Conservation (phyloP, 139 green algal genomes). For the Micromonas commoda region DNA sequence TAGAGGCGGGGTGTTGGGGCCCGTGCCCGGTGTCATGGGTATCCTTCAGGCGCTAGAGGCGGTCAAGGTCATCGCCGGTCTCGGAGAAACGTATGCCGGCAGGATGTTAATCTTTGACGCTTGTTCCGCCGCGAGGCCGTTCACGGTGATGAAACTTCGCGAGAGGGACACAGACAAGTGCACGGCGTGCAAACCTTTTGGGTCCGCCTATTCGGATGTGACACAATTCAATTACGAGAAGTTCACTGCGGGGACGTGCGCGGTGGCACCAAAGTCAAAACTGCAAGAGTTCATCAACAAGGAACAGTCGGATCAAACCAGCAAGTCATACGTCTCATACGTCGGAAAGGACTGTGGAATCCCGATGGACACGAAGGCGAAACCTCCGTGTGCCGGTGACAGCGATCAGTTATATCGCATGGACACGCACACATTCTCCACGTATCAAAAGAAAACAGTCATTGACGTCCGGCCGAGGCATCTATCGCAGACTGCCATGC, state of each 20-base stretch:
- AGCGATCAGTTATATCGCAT: neutral
- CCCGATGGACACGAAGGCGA: conserved; percentile 56
- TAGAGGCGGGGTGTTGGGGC: conserved; percentile 80
- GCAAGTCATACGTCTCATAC: too few species aligned
- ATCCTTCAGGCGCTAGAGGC: conserved; percentile 86
- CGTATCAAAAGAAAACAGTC: neutral
- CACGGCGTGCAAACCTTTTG: too few species aligned
- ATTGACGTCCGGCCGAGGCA: neutral
- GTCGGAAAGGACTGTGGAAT: too few species aligned
- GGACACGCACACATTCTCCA: neutral
- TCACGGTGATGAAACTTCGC: conserved; percentile 10
- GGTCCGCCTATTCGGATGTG: too few species aligned
- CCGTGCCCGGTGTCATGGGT: conserved; percentile 86
- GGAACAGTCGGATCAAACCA: too few species aligned
- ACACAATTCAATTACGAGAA: too few species aligned
- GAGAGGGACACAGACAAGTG: neutral
- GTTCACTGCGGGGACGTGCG: too few species aligned
- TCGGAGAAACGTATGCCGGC: conserved; percentile 51
- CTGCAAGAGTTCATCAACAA: too few species aligned
- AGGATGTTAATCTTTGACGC: conserved; percentile 69
- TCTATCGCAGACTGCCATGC: neutral
- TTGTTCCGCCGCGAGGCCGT: conserved; percentile 20
- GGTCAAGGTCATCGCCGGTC: conserved; percentile 72
- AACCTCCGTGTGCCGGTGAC: conserved; percentile 48
- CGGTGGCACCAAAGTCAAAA: too few species aligned